These are phyloP conservation scores for Striga hermonthica DNA, from an alignment of 305 asterid genomes.

Conservation along the genomic window DNA sequence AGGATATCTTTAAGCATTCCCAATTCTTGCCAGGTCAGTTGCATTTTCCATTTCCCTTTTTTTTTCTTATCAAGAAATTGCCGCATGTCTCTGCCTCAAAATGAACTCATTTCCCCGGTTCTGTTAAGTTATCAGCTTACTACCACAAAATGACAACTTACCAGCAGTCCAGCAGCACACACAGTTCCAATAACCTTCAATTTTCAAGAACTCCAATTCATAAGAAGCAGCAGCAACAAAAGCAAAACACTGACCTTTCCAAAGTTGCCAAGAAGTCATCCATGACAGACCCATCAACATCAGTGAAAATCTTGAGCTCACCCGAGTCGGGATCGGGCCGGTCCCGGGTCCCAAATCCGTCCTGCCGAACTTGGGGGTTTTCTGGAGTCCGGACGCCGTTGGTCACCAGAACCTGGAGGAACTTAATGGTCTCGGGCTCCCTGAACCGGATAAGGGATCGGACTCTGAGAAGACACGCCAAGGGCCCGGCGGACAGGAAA, in stretches of 20 bases:
- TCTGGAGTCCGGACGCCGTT: constrained; percentile 62
- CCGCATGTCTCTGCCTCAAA: too few species aligned
- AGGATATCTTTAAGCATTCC: constrained; percentile 11
- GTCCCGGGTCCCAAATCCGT: constrained; percentile 43
- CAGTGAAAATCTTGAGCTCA: constrained; percentile 71
- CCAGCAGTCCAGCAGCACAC: constrained; percentile 7
- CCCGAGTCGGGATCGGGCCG: constrained; percentile 55
- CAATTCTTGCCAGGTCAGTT: not conserved
- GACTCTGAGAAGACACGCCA: constrained; percentile 63
- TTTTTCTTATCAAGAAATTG: too few species aligned
- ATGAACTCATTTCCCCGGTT: too few species aligned
- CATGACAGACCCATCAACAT: constrained; percentile 58
- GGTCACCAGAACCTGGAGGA: constrained; percentile 80
- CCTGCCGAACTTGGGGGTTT: constrained; percentile 48
- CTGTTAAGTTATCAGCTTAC: not conserved
- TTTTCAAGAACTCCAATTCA: not conserved
- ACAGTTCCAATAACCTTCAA: constrained; percentile 4
- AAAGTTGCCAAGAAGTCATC: constrained; percentile 68
- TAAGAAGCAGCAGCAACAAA: not conserved
- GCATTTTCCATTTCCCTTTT: too few species aligned
- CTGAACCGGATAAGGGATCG: constrained; percentile 83
- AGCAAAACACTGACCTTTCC: constrained; percentile 46
- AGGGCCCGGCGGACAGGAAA: constrained; percentile 51
- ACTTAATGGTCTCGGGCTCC: constrained; percentile 79
- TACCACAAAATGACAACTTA: constrained; percentile 1